Evolutionary conservation across 495 filamentous ascomycete species (phyloP).

Genomic region (Immersiella caudata): DNA sequence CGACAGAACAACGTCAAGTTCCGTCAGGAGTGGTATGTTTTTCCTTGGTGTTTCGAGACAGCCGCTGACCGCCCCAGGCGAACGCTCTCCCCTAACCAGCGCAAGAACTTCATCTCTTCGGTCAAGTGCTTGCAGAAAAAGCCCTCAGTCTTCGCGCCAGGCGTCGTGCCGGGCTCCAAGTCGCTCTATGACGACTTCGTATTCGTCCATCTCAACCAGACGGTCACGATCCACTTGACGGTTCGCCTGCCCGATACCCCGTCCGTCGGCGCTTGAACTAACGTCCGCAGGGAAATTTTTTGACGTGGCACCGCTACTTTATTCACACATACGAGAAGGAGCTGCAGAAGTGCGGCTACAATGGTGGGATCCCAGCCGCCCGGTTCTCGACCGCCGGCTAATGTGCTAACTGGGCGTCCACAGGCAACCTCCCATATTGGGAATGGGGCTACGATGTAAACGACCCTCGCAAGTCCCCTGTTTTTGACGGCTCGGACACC

Average conservation of each 20-base stretch:
- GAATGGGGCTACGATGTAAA: conserved; percentile 61
- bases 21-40: conserved; percentile 33
- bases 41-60: background rate
- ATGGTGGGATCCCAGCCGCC: conserved; percentile 37
- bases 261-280: background rate
- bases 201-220: conserved; percentile 66
- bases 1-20: conserved; percentile 31
- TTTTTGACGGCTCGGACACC: conserved; percentile 64
- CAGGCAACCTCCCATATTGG: conserved; percentile 55
- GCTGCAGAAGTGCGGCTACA: conserved; percentile 72
- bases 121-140: conserved; percentile 62
- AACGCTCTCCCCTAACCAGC: conserved; percentile 50
- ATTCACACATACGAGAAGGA: conserved; percentile 65
- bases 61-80: conserved; percentile 41
- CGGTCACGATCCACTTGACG: conserved; percentile 62
- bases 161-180: conserved; percentile 35
- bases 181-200: conserved; percentile 67
- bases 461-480: conserved; percentile 53
- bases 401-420: conserved; percentile 8
- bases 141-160: conserved; percentile 46
- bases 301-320: conserved; percentile 74
- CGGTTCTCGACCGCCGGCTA: background rate
- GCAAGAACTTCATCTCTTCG: conserved; percentile 63
- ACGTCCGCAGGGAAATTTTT: conserved; percentile 56
- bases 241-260: conserved; percentile 17